These are phyloP conservation scores for Aspergillus clavatus DNA, from an alignment of 2,329 filamentous ascomycete genomes.

Conservation along the genomic window DNA sequence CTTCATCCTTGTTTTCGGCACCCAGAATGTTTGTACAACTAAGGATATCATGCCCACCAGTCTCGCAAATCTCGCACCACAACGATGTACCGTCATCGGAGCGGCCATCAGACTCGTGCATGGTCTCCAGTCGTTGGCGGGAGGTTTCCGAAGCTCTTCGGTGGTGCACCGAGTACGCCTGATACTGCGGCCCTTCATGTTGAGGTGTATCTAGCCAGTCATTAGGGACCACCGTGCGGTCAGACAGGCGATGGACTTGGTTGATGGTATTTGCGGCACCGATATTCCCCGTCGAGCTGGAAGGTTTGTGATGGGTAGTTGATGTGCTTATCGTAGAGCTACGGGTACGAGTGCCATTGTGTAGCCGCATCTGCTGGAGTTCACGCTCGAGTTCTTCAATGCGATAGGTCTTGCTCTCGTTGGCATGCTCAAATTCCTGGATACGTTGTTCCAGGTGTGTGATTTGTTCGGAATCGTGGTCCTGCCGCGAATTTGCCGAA, in stretches of 20 bases:
- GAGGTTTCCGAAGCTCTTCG: conserved; percentile 25
- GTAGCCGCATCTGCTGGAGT: conserved; percentile 47
- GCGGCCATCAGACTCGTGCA: conserved; percentile 44
- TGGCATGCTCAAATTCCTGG: conserved; percentile 65
- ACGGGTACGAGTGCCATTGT: conserved; percentile 26
- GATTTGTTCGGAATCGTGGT: conserved; percentile 53
- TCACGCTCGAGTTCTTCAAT: conserved; percentile 87
- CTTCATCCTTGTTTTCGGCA: conserved; percentile 21
- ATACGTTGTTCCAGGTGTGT: conserved; percentile 73
- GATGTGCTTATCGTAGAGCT: conserved; percentile 35
- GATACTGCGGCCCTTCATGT: conserved; percentile 20
- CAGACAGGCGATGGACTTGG: conserved; percentile 39
- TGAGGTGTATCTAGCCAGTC: conserved; percentile 37
- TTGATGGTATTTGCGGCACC: conserved; percentile 22
- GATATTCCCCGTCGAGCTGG: conserved; percentile 25
- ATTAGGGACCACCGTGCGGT: conserved; percentile 40
- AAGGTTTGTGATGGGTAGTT: conserved; percentile 30
- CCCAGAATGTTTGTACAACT: conserved; percentile 90
- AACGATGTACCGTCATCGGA: conserved; percentile 70
- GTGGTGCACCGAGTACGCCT: conserved; percentile 23
- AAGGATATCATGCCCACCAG: conserved; percentile 84
- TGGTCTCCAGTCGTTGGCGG: conserved; percentile 33
- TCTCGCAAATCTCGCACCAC: conserved; percentile 96
- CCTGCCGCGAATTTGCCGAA: conserved; percentile 11
- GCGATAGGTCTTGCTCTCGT: conserved; percentile 66